phyloP scores from a whole-genome alignment of 2,329 filamentous ascomycete genomes.

The Fusarium sp. region DNA sequence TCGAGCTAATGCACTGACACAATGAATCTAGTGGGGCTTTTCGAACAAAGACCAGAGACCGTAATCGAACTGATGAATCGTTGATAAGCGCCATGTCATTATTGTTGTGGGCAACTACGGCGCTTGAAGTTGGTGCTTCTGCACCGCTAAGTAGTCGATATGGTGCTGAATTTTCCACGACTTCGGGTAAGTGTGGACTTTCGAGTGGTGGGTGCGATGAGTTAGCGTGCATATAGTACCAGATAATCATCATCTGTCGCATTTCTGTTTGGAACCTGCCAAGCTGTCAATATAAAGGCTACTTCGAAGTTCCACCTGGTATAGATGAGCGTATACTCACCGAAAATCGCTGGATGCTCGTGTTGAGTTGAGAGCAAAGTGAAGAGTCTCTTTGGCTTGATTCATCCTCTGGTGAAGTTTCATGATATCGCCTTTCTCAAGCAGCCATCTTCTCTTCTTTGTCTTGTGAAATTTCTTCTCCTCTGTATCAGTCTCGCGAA shows the following conservation, averaged over 20 bases:
- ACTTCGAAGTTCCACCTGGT: fast-evolving
- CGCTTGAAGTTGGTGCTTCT: fast-evolving
- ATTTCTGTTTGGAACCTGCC: constrained; percentile 6
- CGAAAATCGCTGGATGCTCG: background rate
- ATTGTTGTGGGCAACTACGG: fast-evolving
- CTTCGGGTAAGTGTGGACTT: background rate
- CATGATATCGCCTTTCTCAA: background rate
- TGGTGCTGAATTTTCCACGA: too few species aligned
- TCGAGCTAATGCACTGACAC: background rate
- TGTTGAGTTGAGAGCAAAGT: constrained; percentile 4
- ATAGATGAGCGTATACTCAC: background rate
- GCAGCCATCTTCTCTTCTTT: constrained; percentile 19
- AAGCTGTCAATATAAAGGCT: background rate
- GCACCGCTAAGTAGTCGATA: background rate
- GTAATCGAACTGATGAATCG: background rate
- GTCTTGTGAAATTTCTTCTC: background rate
- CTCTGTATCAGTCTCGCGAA: background rate
- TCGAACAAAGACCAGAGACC: fast-evolving
- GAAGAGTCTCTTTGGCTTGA: constrained; percentile 1
- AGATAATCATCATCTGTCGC: background rate
- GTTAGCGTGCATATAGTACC: background rate
- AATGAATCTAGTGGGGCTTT: background rate
- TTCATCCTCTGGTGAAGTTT: constrained; percentile 11
- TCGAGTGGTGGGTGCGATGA: background rate
- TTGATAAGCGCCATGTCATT: fast-evolving